A percentile compares a stretch with the other conserved stretches of the same genome.
phyloP scores from a whole-genome alignment of 2,329 filamentous ascomycete species.

The Lithohypha guttulata region DNA sequence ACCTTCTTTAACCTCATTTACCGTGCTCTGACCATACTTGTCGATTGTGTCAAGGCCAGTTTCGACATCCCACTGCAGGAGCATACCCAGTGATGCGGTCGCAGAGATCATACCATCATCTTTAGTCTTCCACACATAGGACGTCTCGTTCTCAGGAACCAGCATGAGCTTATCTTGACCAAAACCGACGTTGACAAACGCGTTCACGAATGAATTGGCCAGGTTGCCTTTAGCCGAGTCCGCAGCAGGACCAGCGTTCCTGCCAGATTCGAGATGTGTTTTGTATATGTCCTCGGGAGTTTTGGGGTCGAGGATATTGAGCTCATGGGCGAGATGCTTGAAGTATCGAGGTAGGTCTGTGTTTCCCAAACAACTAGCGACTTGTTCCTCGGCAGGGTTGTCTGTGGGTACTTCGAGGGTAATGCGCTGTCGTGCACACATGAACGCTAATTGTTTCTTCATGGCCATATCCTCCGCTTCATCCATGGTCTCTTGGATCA shows the following conservation, averaged over 20 bases:
- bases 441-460: slow-evolving; percentile 87
- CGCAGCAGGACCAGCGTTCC: slow-evolving; percentile 85
- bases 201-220: slow-evolving; percentile 91
- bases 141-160: slow-evolving; percentile 73
- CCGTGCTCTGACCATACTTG: slow-evolving; percentile 76
- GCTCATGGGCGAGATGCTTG: slow-evolving; percentile 84
- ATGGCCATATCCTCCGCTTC: slow-evolving; percentile 69
- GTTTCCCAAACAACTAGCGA: slow-evolving; percentile 78
- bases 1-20: slow-evolving; percentile 80
- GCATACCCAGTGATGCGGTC: slow-evolving; percentile 80
- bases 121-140: slow-evolving; percentile 99
- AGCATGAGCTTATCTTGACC: slow-evolving; percentile 98
- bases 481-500: slow-evolving; percentile 74
- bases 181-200: slow-evolving; percentile 91
- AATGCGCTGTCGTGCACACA: slow-evolving; percentile 85
- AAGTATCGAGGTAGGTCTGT: slow-evolving; percentile 82
- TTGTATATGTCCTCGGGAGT: slow-evolving; percentile 99
- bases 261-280: slow-evolving; percentile 89
- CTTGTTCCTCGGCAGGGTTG: slow-evolving; percentile 58
- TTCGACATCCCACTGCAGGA: slow-evolving; percentile 90
- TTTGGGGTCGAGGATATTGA: slow-evolving; percentile 95
- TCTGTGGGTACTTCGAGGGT: slow-evolving; percentile 52
- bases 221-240: slow-evolving; percentile 95
- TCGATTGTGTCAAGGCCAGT: slow-evolving; percentile 87
- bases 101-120: slow-evolving; percentile 96